phyloP scores from a whole-genome alignment of 371 early-diverging fungal genomes.

The Amoeboaphelidium occidentale region DNA sequence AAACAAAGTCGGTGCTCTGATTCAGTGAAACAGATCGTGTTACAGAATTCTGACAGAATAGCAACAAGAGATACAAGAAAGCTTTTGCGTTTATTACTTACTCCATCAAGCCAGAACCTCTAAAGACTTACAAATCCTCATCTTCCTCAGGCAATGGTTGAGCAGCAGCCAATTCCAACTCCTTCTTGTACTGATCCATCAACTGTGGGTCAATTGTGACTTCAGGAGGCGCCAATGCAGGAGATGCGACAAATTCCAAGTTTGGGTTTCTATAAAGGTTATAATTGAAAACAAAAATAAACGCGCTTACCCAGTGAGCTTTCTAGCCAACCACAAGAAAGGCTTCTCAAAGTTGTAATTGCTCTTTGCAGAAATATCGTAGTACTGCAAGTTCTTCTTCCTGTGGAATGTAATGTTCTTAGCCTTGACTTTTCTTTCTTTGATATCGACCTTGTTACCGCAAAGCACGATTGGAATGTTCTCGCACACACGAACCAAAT shows the following conservation, averaged over 20 bases:
- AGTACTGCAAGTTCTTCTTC: conserved; percentile 95
- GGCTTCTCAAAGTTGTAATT: conserved; percentile 99
- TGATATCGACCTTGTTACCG: conserved; percentile 99
- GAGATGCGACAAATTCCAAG: conserved; percentile 93
- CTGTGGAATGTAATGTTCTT: conserved; percentile 98
- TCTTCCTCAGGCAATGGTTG: conserved; percentile 73
- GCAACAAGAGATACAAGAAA: too few species aligned
- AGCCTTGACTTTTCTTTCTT: conserved; percentile 99
- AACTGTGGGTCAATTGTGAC: conserved; percentile 52
- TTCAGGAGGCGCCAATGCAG: conserved; percentile 93
- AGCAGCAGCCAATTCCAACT: conserved; percentile 43
- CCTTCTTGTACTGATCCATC: conserved; percentile 49
- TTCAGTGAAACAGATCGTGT: too few species aligned
- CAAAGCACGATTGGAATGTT: conserved; percentile 99
- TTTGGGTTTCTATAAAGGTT: conserved; percentile 43
- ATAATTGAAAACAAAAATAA: conserved; percentile 1
- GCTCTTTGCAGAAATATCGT: conserved; percentile 96
- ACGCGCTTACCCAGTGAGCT: conserved; percentile 49
- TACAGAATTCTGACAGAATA: too few species aligned
- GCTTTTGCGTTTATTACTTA: too few species aligned
- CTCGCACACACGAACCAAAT: conserved; percentile 94
- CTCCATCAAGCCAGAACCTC: too few species aligned
- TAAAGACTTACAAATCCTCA: conserved; percentile 3
- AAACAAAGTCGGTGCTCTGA: too few species aligned
- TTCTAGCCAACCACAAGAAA: conserved; percentile 96